phyloP scores from a whole-genome alignment of 345 rosid species.

The Durio zibethinus region DNA sequence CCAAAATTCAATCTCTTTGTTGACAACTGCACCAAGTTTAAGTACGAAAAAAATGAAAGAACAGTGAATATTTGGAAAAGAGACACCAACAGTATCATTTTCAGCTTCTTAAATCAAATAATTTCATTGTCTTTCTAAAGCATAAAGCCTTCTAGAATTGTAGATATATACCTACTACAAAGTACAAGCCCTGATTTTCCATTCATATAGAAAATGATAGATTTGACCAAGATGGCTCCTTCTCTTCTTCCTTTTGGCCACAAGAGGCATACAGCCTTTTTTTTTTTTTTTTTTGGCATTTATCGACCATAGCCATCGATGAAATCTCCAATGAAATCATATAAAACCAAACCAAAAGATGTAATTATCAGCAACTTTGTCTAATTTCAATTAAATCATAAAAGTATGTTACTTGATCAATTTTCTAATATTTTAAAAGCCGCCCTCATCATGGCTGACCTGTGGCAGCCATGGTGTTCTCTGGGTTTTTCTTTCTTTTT shows the following conservation, averaged over 20 bases:
- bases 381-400: neutral
- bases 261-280: neutral
- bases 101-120: neutral
- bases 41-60: neutral
- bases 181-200: neutral
- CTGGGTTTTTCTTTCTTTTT: neutral
- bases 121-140: neutral
- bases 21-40: neutral
- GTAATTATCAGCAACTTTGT: neutral
- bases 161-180: neutral
- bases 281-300: neutral
- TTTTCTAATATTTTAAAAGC: too few species aligned
- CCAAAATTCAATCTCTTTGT: neutral
- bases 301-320: neutral
- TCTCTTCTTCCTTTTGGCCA: neutral
- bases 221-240: neutral
- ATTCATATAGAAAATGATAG: neutral
- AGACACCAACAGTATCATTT: neutral
- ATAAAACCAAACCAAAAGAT: neutral
- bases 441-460: too few species aligned
- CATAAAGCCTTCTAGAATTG: neutral
- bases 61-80: neutral
- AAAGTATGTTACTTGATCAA: too few species aligned
- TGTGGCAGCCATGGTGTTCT: neutral
- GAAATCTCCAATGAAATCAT: neutral